Evolutionary conservation across 768 basidiomycete genomes (phyloP), one percentile per base, ranked within the genome.

Genomic region (Pleurotus ostreatus): DNA sequence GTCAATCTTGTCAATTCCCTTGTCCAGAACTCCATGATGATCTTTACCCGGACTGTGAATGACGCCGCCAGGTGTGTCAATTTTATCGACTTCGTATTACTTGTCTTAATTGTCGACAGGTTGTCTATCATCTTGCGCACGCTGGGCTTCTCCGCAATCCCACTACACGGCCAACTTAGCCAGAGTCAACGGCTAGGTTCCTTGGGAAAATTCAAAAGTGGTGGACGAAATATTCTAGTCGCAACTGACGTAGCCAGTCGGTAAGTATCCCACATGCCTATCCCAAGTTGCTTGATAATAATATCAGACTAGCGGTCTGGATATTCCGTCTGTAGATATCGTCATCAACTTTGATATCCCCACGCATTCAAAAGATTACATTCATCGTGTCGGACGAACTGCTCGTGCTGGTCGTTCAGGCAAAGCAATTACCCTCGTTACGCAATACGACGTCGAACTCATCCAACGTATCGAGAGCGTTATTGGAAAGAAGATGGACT

Each of bases 321-420:
- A 99, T 71, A 94, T 99, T 57, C 94, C 95, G 9, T 83, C 88
- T 23, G 97, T 99, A 39, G 97, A 99, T 66, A 76, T 95, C 37
- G 95, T 99, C 56, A 92, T 99, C 71, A 99, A 99, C 72, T 99
- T 92, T 69, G 95, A 97, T 70, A 89, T 98, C 60, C 97, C 97
- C 1, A 92, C 92, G 1, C 92, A 98, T 68, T 98, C 95, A 13
- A 98, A 99, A 75, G 97, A 98, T 70, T 99, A 99, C 71, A 97
- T 99, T 49, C 97, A 99, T 68, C 86, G 97, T 44, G 97, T 99
- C 8, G 97, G 97, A 39, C 85, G 97, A 56, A 99, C 97, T 30
- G 97, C 97, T 5, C 89, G 97, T 66, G 97, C 97, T 2, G 97
- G 97, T n/a, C 84, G 97, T 43, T 85, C 94, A 1, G 97, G 97